Evolutionary conservation across 2,329 filamentous ascomycete species (phyloP), one percentile per base, ranked within the genome.

Genomic region (Arthroderma sp.): DNA sequence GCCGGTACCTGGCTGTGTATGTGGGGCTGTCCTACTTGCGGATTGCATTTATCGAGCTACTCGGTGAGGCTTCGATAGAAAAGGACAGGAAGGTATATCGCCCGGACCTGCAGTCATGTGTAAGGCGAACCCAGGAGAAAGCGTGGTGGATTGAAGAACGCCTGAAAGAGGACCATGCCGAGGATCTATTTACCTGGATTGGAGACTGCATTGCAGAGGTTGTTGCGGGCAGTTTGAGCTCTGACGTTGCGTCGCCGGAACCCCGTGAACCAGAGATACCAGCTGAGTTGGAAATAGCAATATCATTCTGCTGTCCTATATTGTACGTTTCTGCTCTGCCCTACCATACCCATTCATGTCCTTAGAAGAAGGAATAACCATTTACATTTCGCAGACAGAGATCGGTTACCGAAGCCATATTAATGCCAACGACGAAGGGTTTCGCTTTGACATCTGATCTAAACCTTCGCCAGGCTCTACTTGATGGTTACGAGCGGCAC

Each of bases 71-170:
- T 29, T 38, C 11, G 44, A 47, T 9, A 51, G 52, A 29, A 52
- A 53, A 33, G 47, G 53, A 40, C 52, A 57, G 11, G 55, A 59
- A 11, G 59, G 55, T 11, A 56, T 58, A 45, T 11, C 32, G 11
- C 32, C 10, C 41, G 9, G 41, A 34, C 8, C 6, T 32, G 7
- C 57, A 48, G 61, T 71, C 65, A 5, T 70, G 70, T 40, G 67
- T 82, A 31, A 68, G 68, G 31, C 70, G 79, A 37, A 72, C 75
- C 3, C 64, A 84, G 45, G 83, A 87, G 58, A 80, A 72, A 50
- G 76, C 75, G 43, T 87, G 83, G 82, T 75, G 81, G 4, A 87
- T 87, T 53, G 74, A 74, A 38, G 77, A 86, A 34, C 75, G 81
- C 43, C 63, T 87, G 50, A 86, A 86, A 57, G 77, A 74, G 52